Base-by-base conservation (phyloP, 2,329 filamentous ascomycete genomes). In the Nemania diffusa region DNA sequence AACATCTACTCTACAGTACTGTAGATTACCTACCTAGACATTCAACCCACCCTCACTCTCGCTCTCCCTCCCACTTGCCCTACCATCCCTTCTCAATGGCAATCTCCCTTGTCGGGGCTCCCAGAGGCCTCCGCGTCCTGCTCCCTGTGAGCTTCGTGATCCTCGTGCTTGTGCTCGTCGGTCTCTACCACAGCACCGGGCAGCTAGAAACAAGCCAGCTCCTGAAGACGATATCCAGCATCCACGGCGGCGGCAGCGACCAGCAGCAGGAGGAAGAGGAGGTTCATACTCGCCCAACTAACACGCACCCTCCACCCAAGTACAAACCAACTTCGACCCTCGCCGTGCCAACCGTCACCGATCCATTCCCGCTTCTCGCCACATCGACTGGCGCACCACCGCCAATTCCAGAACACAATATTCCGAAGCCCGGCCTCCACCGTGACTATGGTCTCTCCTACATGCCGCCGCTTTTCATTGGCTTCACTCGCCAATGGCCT, bases 401-500 rank as follows among this genome's bases (percentile, higher is more conserved):
- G 15, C 70, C 77, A 0, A 78, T 80, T 48, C 77, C 78, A 6
- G 69, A 65, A 52, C 81, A 79, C 72, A 81, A 80, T 65, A 53
- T 70, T 13, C 79, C 79, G 0, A 68, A 71, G n/a, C 70, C 74
- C 17, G 78, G 78, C 46, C 74, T 80, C 17, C 71, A 74, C 17
- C 75, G 78, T 60, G 76, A 76, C 26, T 75, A 76, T 58, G 75
- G 75, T 57, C 69, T 77, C 8, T 70, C 73, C 22, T 73, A 74
- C 52, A 69, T 68, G 34, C 79, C 83, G 0, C 83, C 83, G 7
- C 79, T 85, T 4, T 81, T 84, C 67, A 84, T 85, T 32, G 81
- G 82, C 5, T 85, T 84, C 72, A 84, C 83, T 0, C 75, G 82
- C n/a, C 84, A 84, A 72, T 83, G 79, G 78, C 76, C 78, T 15